A percentile compares a stretch with the other conserved stretches of the same genome.
Evolutionary conservation across 805 yeast species (phyloP).

Genomic region (Saturnispora dispora): DNA sequence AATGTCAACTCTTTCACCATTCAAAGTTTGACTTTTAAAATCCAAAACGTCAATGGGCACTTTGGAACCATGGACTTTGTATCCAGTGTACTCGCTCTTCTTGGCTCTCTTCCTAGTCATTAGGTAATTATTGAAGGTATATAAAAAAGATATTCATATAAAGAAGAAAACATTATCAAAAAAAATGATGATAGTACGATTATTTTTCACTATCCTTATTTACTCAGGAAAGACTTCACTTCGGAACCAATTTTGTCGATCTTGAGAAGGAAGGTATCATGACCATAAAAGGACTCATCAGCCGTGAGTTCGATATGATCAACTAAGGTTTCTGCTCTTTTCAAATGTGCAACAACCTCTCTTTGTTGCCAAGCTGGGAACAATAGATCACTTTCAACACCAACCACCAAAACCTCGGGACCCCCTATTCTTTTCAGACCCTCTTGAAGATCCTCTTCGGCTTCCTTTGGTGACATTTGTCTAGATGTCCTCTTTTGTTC

Average conservation of each 20-base stretch:
- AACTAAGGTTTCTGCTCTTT: constrained; percentile 32
- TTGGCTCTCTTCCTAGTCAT: constrained; percentile 3
- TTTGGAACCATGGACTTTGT: not conserved
- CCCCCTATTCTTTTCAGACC: constrained; percentile 60
- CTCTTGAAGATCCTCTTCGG: constrained; percentile 47
- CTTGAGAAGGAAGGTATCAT: constrained; percentile 80
- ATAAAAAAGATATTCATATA: not conserved
- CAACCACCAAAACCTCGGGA: constrained; percentile 66
- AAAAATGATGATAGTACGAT: not conserved
- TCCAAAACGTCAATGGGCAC: constrained; percentile 8
- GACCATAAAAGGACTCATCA: constrained; percentile 77
- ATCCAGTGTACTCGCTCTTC: constrained; percentile 3
- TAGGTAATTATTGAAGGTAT: not conserved
- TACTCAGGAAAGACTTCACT: constrained; percentile 44
- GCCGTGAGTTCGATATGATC: constrained; percentile 67
- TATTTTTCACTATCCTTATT: not conserved
- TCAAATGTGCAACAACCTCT: constrained; percentile 60
- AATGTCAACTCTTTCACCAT: constrained; percentile 6
- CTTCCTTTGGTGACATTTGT: constrained; percentile 41
- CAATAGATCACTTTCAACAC: constrained; percentile 86
- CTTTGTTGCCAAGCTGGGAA: constrained; percentile 94
- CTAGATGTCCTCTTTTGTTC: constrained; percentile 41
- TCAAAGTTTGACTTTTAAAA: not conserved
- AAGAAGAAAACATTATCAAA: not conserved
- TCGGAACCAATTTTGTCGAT: constrained; percentile 74